Conservation (phyloP, 352 stramenopile genomes). For the Globisporangium emineosum region DNA sequence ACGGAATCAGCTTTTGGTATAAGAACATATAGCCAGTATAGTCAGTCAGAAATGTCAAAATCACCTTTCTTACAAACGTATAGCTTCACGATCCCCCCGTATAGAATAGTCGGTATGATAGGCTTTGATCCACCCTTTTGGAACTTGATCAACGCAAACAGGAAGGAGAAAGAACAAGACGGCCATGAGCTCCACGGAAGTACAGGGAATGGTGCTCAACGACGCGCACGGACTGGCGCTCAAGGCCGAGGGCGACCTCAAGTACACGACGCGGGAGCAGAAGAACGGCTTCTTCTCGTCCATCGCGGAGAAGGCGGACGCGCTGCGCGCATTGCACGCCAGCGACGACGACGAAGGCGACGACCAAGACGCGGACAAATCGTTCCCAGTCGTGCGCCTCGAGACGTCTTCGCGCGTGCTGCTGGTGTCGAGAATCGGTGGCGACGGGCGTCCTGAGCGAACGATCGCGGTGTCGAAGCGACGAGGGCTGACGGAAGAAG, state of each 20-base stretch:
- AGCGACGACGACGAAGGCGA: slow-evolving; percentile 23
- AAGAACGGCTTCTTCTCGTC: slow-evolving; percentile 77
- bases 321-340: slow-evolving; percentile 37
- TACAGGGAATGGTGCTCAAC: slow-evolving; percentile 68
- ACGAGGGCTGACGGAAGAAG: slow-evolving; percentile 19
- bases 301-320: slow-evolving; percentile 65
- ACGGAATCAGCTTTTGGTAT: too few relatives aligned
- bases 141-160: background rate
- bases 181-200: slow-evolving; percentile 36
- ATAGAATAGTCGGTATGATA: slow-evolving; percentile 1
- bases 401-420: slow-evolving; percentile 54
- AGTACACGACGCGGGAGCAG: slow-evolving; percentile 38
- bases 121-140: background rate
- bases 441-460: slow-evolving; percentile 29
- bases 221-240: slow-evolving; percentile 73
- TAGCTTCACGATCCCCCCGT: background rate
- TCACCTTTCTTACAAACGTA: too few relatives aligned
- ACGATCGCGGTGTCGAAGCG: slow-evolving; percentile 66
- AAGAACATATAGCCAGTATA: too few relatives aligned
- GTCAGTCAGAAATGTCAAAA: too few relatives aligned
- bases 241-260: slow-evolving; percentile 60
- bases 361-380: slow-evolving; percentile 14
- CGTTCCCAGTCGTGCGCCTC: slow-evolving; percentile 47
- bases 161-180: background rate
- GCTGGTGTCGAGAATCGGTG: slow-evolving; percentile 54